These are phyloP conservation scores for Tricharina praecox DNA, from an alignment of 495 filamentous ascomycete species.

Conservation along the genomic window DNA sequence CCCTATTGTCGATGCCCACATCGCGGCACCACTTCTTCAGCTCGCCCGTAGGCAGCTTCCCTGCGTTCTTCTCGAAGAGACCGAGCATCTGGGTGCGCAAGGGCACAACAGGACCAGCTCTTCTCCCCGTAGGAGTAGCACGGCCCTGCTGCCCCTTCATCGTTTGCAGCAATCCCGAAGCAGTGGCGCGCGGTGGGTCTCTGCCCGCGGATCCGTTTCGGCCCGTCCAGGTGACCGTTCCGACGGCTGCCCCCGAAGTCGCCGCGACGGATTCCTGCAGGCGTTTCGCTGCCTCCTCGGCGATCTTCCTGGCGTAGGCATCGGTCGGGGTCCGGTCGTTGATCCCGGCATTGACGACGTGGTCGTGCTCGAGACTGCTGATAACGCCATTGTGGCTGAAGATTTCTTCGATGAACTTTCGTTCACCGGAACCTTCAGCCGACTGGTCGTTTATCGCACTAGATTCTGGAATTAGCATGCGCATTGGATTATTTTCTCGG, in stretches of 20 bases:
- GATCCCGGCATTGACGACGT: constrained; percentile 54
- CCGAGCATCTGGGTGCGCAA: neutral
- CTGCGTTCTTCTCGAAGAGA: constrained; percentile 1
- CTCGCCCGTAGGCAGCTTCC: constrained; percentile 4
- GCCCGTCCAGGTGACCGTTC: constrained; percentile 89
- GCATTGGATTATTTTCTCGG: neutral
- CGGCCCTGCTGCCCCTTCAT: constrained; percentile 8
- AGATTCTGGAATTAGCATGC: neutral
- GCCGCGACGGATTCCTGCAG: constrained; percentile 56
- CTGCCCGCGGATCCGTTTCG: constrained; percentile 53
- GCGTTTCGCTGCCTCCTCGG: constrained; percentile 55
- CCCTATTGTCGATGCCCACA: constrained; percentile 8
- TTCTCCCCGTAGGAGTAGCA: neutral
- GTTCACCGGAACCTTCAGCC: constrained; percentile 29
- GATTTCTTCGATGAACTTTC: constrained; percentile 68
- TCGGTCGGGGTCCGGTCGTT: constrained; percentile 58
- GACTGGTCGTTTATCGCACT: neutral
- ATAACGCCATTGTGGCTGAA: constrained; percentile 74
- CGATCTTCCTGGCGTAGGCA: constrained; percentile 61
- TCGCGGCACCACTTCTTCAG: constrained; percentile 18
- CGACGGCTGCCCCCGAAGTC: constrained; percentile 54
- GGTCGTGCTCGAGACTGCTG: constrained; percentile 72
- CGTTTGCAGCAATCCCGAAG: constrained; percentile 7
- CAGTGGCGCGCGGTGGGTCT: constrained; percentile 6
- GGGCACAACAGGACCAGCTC: neutral